These are phyloP conservation scores for Aspergillus felis DNA, from an alignment of 2,329 filamentous ascomycete species.

Conservation along the genomic window DNA sequence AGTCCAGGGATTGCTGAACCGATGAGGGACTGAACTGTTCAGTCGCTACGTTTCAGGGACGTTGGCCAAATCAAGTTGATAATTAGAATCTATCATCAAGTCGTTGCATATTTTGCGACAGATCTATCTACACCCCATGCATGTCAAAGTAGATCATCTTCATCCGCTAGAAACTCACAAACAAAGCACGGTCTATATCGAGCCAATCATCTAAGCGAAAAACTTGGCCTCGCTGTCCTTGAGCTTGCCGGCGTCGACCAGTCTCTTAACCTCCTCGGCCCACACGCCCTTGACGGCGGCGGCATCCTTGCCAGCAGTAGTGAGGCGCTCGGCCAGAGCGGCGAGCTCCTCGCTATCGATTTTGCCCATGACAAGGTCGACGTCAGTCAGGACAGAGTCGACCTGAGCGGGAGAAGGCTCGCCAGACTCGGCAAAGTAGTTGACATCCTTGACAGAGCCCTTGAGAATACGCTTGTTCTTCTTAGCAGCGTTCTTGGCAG, in stretches of 20 bases:
- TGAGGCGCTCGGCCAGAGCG: slow-evolving; percentile 73
- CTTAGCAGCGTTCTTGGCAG: slow-evolving; percentile 97
- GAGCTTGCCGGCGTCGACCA: slow-evolving; percentile 77
- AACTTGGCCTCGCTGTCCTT: slow-evolving; percentile 77
- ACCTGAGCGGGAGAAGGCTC: slow-evolving; percentile 73
- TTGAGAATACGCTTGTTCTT: slow-evolving; percentile 99
- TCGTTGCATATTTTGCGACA: background rate
- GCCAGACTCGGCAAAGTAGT: slow-evolving; percentile 78
- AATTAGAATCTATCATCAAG: background rate
- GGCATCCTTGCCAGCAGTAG: slow-evolving; percentile 69
- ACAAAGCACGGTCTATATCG: background rate
- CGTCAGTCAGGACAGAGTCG: slow-evolving; percentile 76
- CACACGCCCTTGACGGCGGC: slow-evolving; percentile 84
- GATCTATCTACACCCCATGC: background rate
- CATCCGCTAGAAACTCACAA: background rate
- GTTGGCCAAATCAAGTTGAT: background rate
- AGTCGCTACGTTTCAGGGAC: background rate
- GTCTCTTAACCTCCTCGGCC: slow-evolving; percentile 69
- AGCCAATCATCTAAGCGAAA: slow-evolving; percentile 26
- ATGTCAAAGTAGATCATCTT: background rate
- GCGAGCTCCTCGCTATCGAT: slow-evolving; percentile 90
- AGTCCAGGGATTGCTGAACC: background rate
- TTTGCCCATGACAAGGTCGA: slow-evolving; percentile 82
- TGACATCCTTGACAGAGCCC: slow-evolving; percentile 90
- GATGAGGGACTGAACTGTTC: background rate